Base-by-base conservation (phyloP, 805 yeast species). In the Candida verbasci region DNA sequence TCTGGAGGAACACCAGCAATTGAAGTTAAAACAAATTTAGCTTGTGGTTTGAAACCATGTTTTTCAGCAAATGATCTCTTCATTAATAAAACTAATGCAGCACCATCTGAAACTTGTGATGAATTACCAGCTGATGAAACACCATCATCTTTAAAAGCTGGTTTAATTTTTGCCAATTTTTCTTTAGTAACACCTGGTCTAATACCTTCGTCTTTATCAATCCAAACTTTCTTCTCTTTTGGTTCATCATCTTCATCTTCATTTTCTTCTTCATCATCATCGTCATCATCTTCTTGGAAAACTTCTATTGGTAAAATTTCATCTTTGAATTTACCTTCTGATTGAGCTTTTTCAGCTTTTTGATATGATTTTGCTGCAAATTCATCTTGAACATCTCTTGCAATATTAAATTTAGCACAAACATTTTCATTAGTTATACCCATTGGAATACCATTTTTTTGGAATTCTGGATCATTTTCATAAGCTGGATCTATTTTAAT, bases 1-100 rank as follows among this genome's bases (percentile, higher is more conserved):
- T 87, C 95, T 16, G 97, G 97, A 36, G 97, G 96, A 30, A 89
- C 96, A 49, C 97, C 97, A 38, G 85, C 93, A 31, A 80, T 69
- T 48, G 82, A 76, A 53, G 85, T 80, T 50, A 80, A 82, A 44
- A 87, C 78, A 50, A 77, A 91, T 68, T 85, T 86, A 43, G 82
- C 97, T 40, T 82, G 51, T 42, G 88, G 78, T 38, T 85, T 82
- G 48, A 83, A 71, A 24, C 82, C 80, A 40, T 80, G 63, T 49
- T 73, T 63, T 58, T 83, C 79, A 15, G 97, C 97, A 41, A 83
- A 70, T 12, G 87, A 82, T 60, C 97, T 78, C 56, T 89, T 79
- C 70, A 86, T 83, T 42, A 91, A 70, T 37, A 91, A 60, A 1
- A 85, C 94, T 27, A 83, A 95, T 20, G 95, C 94, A 14, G 95